Evolutionary conservation across 2,329 filamentous ascomycete species (phyloP).

Genomic region (Neoascochyta sp.): DNA sequence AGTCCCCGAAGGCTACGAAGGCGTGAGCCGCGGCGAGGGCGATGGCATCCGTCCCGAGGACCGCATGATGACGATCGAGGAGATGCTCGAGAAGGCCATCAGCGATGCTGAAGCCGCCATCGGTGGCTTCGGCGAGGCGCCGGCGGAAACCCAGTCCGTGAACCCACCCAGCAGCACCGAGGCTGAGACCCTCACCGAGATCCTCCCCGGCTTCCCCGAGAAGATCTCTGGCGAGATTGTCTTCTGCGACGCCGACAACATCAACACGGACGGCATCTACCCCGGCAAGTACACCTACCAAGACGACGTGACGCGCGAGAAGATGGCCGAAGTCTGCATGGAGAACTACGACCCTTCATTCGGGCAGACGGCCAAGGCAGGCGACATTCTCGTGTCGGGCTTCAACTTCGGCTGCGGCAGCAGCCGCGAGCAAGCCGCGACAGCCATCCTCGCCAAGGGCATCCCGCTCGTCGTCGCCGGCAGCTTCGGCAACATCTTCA

Average conservation of each 20-base stretch:
- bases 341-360: constrained; percentile 85
- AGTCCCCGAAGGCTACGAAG: constrained; percentile 62
- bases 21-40: constrained; percentile 68
- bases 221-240: constrained; percentile 81
- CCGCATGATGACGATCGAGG: constrained; percentile 62
- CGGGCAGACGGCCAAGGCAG: constrained; percentile 56
- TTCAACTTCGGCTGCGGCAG: constrained; percentile 87
- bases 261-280: constrained; percentile 92
- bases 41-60: constrained; percentile 63
- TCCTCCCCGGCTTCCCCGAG: constrained; percentile 83
- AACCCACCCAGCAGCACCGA: constrained; percentile 24
- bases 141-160: constrained; percentile 30
- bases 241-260: constrained; percentile 80
- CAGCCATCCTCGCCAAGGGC: constrained; percentile 74
- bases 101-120: constrained; percentile 64
- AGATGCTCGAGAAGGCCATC: constrained; percentile 69
- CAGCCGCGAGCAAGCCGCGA: constrained; percentile 83
- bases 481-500: constrained; percentile 82
- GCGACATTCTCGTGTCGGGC: constrained; percentile 79
- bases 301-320: constrained; percentile 69
- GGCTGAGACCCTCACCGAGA: constrained; percentile 55
- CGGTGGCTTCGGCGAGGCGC: constrained; percentile 40
- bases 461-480: constrained; percentile 78
- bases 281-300: constrained; percentile 91
- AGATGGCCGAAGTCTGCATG: constrained; percentile 90